Conservation (phyloP, 2,329 filamentous ascomycete genomes). For the Pyricularia pennisetigena region DNA sequence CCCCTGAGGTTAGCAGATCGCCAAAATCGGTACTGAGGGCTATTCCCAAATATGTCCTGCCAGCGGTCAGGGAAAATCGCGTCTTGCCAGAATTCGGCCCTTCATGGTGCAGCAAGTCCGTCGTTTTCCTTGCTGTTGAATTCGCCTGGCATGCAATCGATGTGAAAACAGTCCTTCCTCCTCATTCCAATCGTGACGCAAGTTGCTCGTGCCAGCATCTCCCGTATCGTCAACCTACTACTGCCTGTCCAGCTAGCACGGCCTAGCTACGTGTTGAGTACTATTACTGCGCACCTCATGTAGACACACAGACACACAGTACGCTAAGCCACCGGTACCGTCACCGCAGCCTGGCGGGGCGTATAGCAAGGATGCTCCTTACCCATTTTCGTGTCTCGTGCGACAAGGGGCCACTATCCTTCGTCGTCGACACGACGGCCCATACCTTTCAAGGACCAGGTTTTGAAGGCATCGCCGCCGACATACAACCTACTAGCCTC, state of each 20-base stretch:
- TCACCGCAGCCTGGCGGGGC: neutral
- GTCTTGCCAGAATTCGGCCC: neutral
- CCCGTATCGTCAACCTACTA: neutral
- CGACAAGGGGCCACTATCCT: neutral
- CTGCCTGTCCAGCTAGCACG: neutral
- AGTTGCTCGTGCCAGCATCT: neutral
- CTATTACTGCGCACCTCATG: neutral
- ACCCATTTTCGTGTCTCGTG: neutral
- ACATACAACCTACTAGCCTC: neutral
- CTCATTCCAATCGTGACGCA: neutral
- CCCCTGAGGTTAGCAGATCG: neutral
- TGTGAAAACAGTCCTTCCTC: neutral
- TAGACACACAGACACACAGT: neutral
- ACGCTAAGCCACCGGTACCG: neutral
- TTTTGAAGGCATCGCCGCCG: neutral
- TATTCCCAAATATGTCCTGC: neutral
- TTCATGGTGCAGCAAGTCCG: neutral
- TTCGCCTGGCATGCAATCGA: neutral
- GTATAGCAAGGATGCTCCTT: neutral
- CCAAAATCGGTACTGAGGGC: neutral
- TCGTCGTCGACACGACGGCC: neutral
- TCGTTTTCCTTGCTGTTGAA: neutral
- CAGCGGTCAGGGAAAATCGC: neutral
- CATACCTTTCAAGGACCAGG: neutral
- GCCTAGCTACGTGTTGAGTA: neutral